phyloP scores from a whole-genome alignment of 2,329 filamentous ascomycete genomes.

The Phaeoacremonium minimum region DNA sequence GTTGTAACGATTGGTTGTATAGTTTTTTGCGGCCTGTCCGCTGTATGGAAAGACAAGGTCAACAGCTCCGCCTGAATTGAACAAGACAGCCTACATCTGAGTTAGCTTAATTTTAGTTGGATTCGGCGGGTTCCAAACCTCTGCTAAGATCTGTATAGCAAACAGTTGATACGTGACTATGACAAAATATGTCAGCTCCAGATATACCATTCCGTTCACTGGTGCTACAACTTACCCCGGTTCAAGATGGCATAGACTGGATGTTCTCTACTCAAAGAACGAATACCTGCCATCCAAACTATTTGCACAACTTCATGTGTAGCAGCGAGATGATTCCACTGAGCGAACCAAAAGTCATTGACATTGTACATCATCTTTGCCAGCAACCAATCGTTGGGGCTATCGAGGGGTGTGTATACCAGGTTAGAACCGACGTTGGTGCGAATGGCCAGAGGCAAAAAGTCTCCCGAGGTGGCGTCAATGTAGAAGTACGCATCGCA shows the following conservation, averaged over 20 bases:
- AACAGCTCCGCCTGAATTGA: constrained; percentile 20
- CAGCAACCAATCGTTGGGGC: constrained; percentile 40
- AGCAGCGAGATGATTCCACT: constrained; percentile 37
- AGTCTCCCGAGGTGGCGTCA: constrained; percentile 28
- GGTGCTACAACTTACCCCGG: constrained; percentile 18
- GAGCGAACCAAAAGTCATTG: constrained; percentile 40
- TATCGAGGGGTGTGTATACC: constrained; percentile 41
- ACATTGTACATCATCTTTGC: constrained; percentile 45
- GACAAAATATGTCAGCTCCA: constrained; percentile 3
- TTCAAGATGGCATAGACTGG: constrained; percentile 34
- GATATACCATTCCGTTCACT: background rate
- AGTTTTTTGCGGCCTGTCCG: constrained; percentile 19
- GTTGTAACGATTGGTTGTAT: constrained; percentile 20
- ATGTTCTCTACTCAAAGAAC: constrained; percentile 39
- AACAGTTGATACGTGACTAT: constrained; percentile 24
- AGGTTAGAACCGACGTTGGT: constrained; percentile 35
- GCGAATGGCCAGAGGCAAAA: constrained; percentile 43
- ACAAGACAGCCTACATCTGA: too few species aligned
- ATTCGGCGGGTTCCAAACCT: too few species aligned
- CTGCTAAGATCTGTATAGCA: constrained; percentile 21
- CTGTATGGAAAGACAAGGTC: constrained; percentile 26
- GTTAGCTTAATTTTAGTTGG: constrained; percentile 2
- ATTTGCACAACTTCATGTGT: constrained; percentile 38
- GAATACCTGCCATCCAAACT: constrained; percentile 36
- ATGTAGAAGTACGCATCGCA: constrained; percentile 45